Evolutionary conservation across 768 basidiomycete species (phyloP).

Genomic region (Serendipita indica): DNA sequence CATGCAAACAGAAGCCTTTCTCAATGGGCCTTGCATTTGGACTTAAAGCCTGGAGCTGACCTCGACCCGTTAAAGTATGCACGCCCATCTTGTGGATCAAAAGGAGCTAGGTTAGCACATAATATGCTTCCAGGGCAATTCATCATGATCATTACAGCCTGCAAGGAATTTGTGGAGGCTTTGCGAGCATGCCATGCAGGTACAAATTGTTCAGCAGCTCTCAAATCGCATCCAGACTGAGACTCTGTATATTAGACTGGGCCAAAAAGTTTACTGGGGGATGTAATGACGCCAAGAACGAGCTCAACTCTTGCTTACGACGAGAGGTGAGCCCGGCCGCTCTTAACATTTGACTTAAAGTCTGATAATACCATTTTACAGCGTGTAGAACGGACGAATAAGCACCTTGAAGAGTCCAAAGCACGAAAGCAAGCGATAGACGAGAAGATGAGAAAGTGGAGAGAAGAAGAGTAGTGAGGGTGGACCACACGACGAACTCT

Average conservation of each 20-base stretch:
- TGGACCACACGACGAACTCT: too few species aligned
- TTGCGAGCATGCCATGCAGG: neutral
- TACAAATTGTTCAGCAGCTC: neutral
- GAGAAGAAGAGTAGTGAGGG: neutral
- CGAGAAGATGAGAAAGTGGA: conserved; percentile 1
- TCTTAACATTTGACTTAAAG: neutral
- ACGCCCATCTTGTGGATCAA: neutral
- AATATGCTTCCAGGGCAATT: neutral
- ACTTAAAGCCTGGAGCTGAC: too few species aligned
- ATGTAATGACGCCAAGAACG: neutral
- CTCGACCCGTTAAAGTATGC: neutral
- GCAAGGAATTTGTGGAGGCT: conserved; percentile 1
- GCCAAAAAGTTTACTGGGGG: neutral
- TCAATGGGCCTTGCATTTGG: too few species aligned
- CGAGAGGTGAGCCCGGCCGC: neutral
- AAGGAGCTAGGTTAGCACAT: neutral
- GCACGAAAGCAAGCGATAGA: neutral
- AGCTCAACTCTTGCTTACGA: neutral
- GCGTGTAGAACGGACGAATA: neutral
- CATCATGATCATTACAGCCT: neutral
- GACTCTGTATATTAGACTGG: neutral
- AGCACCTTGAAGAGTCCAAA: neutral
- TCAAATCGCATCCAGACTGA: neutral
- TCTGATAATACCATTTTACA: neutral
- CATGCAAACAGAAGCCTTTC: too few species aligned